Evolutionary conservation across 768 basidiomycete species (phyloP), one percentile per base, ranked within the genome.

Genomic region (Gelatoporia subvermispora): DNA sequence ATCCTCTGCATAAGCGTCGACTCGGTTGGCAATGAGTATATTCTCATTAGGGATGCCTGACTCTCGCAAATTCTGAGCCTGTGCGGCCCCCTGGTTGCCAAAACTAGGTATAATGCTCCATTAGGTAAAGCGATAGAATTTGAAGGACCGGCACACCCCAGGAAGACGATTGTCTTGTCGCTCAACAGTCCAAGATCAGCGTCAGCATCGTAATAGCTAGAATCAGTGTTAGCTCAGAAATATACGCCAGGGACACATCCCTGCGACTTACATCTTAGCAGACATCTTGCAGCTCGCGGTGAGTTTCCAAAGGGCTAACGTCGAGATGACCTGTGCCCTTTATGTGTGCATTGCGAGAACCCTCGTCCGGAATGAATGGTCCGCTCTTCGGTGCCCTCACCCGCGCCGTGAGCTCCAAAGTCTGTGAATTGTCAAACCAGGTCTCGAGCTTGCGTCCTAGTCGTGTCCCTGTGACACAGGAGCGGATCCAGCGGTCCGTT

Each of bases 81-180:
- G 81, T 41, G 81, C 81, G 25, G 81, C 77, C 11, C 81, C 81
- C 60, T 83, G 81, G 60, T 81, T 82, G 38, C 81, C 81, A 61
- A 81, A 83, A 3, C 80, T 82, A 43, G 8, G 50, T 18, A 11
- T 10, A 3, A 38, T 49, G 22, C 35, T 48, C 22, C 24, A 13
- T 15, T 9, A 21, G 21, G 24, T 35, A 17, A 45, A 8, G 13
- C 10, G 25, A 20, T 17, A 1, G 18, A 39, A 2, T 31, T 23
- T 22, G 20, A 47, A 10, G 4, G n/a, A 4, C 20, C 23, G 2
- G 50, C 69, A 25, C 59, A 79, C 80, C 81, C 81, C 17, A 84
- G 62, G 66, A 82, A 82, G 10, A 82, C 78, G 45, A 82, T 77
- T 13, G 67, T 74, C 65, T 75, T 82, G 52, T 64, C 67, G 23